Conservation (phyloP, 2,329 filamentous ascomycete species). For the Didymella lethalis region DNA sequence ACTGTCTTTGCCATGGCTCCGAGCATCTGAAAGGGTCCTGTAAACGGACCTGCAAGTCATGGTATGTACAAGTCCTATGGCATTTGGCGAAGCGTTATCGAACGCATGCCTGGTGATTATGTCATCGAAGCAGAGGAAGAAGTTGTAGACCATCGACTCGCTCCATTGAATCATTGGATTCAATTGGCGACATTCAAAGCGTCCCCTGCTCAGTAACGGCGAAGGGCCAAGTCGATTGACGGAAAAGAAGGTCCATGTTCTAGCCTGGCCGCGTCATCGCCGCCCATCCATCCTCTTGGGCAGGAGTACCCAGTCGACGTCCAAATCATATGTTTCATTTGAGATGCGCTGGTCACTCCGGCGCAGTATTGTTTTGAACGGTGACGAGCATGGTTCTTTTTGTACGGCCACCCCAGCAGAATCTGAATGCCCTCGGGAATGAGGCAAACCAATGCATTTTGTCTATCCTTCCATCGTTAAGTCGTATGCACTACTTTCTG, state of each 20-base stretch:
- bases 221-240: neutral
- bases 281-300: neutral
- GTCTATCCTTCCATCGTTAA: constrained; percentile 14
- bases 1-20: neutral
- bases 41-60: neutral
- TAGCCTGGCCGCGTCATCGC: neutral
- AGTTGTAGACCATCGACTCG: neutral
- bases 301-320: neutral
- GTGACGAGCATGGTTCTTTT: neutral
- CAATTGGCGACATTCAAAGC: neutral
- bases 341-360: neutral
- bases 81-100: neutral
- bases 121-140: neutral
- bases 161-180: neutral
- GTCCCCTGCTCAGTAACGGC: no score
- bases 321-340: neutral
- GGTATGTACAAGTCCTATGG: neutral
- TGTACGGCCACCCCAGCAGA: neutral
- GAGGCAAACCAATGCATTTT: constrained; percentile 15
- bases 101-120: neutral
- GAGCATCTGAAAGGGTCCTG: neutral
- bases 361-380: neutral
- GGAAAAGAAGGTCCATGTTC: neutral
- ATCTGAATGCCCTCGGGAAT: neutral
- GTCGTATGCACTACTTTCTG: neutral